Evolutionary conservation across 345 rosid species (phyloP), one percentile per base, ranked within the genome.

Genomic region (Clarkia xantiana): DNA sequence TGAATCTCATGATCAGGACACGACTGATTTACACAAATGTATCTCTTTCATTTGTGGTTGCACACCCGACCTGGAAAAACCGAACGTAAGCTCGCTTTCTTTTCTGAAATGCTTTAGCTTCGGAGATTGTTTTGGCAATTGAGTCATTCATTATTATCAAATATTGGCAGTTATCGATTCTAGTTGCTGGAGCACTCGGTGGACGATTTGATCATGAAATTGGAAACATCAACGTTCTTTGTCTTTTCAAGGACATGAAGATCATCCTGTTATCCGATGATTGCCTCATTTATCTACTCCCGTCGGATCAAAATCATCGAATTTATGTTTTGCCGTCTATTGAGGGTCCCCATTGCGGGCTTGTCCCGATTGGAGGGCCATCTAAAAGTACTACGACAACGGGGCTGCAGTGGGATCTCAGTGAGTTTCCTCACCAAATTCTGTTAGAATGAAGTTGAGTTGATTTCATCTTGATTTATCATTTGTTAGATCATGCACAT

Each of bases 131-230:
- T 38, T 11, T 13, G n/a, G n/a, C 36, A 29, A 5, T 10, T 29
- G 36, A 29, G n/a, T n/a, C n/a, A 29, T 5, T 5, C 8, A 29
- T 10, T 5, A 29, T 45, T 36, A 10, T 52, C 17, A 51, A 45
- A 44, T 38, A 39, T 11, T 1, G 22, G 52, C 72, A 87, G 95
- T 71, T 87, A 17, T 75, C 90, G 70, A 73, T 93, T 71, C 94
- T 93, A 68, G 91, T 75, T 38, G 76, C 81, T 3, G 99, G 97
- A 40, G 96, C 99, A 42, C 91, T 93, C 14, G 99, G 99, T 16
- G 99, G 97, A 44, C 72, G 99, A 40, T 93, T 84, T 64, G 99
- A 93, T 61, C 99, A 87, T 41, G 97, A 93, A 63, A 79, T 79
- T 19, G 97, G 95, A 60, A 87, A 93, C 60, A 64, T 93, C 43